phyloP scores from a whole-genome alignment of 106 monocot species.

The Platanthera guangdongensis region DNA sequence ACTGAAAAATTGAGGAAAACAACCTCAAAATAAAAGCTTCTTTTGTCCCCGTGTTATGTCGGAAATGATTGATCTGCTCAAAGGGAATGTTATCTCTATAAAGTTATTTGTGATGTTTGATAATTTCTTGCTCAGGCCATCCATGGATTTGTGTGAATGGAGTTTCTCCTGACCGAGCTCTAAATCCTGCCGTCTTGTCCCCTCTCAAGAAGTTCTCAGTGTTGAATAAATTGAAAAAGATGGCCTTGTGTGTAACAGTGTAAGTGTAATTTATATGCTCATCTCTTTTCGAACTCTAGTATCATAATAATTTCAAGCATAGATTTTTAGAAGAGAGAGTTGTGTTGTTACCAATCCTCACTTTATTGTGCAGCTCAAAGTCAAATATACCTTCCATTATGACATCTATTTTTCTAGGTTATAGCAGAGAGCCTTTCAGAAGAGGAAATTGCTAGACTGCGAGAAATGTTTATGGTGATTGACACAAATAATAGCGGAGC shows the following conservation, averaged over 20 bases:
- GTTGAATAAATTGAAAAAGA: conserved; percentile 53
- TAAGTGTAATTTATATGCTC: not conserved
- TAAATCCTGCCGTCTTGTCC: conserved; percentile 48
- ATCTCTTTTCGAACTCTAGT: not conserved
- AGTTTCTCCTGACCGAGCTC: conserved; percentile 48
- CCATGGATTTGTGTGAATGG: conserved; percentile 54
- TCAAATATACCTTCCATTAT: too few species aligned
- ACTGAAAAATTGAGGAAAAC: too few species aligned
- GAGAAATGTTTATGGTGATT: conserved; percentile 28
- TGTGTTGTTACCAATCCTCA: too few species aligned
- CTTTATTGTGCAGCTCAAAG: too few species aligned
- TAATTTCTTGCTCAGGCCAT: conserved; percentile 21
- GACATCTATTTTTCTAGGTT: not conserved
- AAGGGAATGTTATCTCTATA: too few species aligned
- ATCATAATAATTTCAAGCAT: not conserved
- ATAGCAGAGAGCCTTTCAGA: conserved; percentile 33
- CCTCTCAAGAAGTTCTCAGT: conserved; percentile 45
- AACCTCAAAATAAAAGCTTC: too few species aligned
- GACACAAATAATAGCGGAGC: conserved; percentile 28
- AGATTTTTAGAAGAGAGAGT: too few species aligned
- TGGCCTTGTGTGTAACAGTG: conserved; percentile 45
- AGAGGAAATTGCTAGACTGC: conserved; percentile 30
- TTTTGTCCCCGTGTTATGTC: too few species aligned
- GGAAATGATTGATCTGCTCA: too few species aligned
- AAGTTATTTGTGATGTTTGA: too few species aligned